Evolutionary conservation across 1,284 basidiomycete genomes (phyloP), one percentile per base, ranked within the genome.

Genomic region (Ceratobasidium sp.): DNA sequence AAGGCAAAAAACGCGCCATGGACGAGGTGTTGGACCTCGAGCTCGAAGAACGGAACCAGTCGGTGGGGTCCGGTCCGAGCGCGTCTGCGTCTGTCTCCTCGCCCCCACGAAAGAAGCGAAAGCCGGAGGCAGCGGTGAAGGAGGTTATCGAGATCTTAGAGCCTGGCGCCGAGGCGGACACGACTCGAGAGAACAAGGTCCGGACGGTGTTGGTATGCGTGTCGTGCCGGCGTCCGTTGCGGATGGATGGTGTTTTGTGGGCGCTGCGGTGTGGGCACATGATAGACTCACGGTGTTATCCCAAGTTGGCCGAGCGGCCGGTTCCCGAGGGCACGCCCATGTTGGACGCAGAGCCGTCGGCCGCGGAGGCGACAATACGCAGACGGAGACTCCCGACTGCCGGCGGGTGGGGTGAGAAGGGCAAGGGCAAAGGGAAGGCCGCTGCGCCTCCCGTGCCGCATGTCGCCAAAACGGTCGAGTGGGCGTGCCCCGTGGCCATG

Each of bases 271-370:
- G 68, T 25, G 68, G 68, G 3, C 68, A 71, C 40, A 61, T 71
- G 68, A 71, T 71, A n/a, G 68, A 71, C 32, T 71, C 68, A 22
- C 17, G 68, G 17, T 71, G 68, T 59, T 71, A 71, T 61, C 56
- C 22, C 9, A 29, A 44, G 54, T 49, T 59, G 34, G 46, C 29
- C 8, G 67, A 69, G 22, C 13, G 34, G 7, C 67, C 67, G 17
- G 67, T 37, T 1, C 49, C 22, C 17, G 49, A 54, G 29, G 51
- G n/a, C 19, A 19, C 13, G 2, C 51, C 64, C 15, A 22, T 52
- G 8, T 9, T 43, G 19, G 52, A n/a, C 13, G 34, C 49, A 4
- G 64, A 15, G 9, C 44, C 64, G n/a, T 25, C 32, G 34, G 11
- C 32, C 32, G 40, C n/a, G 15, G 17, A n/a, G 43, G 44, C 25